Evolutionary conservation across 768 basidiomycete genomes (phyloP).

Genomic region (Vishniacozyma victoriae): DNA sequence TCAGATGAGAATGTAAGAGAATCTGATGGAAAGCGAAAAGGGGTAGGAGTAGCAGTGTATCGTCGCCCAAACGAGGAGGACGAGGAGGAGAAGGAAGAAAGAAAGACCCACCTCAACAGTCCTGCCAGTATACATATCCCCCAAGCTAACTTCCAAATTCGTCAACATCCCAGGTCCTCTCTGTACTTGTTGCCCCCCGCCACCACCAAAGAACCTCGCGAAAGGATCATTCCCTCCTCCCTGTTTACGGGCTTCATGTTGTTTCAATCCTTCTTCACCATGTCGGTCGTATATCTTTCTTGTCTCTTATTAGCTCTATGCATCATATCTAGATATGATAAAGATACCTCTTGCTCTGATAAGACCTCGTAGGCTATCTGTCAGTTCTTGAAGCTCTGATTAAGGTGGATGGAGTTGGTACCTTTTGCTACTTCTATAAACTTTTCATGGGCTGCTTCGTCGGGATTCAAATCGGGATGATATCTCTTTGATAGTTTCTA

Average conservation of each 20-base stretch:
- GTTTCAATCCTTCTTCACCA: constrained; percentile 87
- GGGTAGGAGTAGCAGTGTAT: too few species aligned
- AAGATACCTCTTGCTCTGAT: constrained; percentile 54
- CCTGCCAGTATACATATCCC: constrained; percentile 83
- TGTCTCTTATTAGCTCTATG: constrained; percentile 59
- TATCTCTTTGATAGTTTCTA: constrained; percentile 71
- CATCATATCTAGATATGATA: background rate
- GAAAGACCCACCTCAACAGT: constrained; percentile 67
- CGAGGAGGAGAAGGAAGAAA: too few species aligned
- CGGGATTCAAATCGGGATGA: constrained; percentile 94
- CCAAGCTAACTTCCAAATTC: constrained; percentile 64
- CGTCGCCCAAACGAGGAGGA: too few species aligned
- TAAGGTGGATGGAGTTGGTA: constrained; percentile 47
- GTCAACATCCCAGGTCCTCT: constrained; percentile 48
- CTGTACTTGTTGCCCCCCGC: constrained; percentile 40
- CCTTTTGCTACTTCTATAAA: constrained; percentile 90
- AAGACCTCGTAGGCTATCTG: constrained; percentile 80
- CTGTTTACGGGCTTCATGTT: constrained; percentile 58
- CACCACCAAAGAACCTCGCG: constrained; percentile 78
- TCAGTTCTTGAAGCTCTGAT: background rate
- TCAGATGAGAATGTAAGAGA: too few species aligned
- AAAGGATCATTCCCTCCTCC: constrained; percentile 88
- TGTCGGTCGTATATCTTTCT: constrained; percentile 87
- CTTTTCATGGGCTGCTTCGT: constrained; percentile 65
- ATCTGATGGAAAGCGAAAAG: too few species aligned